Base-by-base conservation (phyloP, 768 basidiomycete species). In the Boletus sp. region DNA sequence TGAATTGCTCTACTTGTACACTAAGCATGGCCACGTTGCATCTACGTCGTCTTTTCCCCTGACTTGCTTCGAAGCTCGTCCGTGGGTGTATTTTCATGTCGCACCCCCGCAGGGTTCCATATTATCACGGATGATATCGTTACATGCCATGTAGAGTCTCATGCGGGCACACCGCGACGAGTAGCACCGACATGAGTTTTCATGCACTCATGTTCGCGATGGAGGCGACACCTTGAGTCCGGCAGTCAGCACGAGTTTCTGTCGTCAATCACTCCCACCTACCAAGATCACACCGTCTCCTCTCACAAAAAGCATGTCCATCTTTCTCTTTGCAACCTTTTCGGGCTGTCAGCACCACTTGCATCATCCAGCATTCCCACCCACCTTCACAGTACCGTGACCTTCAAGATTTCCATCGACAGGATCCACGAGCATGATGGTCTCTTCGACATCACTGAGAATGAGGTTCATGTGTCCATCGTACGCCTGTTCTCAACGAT, bases 401-500 rank as follows among this genome's bases (percentile, higher is more conserved):
- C 76, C 76, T 53, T 80, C 79, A 8, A 78, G 72, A 11, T 75
- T 82, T 40, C 80, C 81, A 34, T 95, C 93, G n/a, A 80, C 75
- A 2, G 80, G 74, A 60, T 98, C 94, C n/a, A 98, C 93, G 58
- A 97, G 79, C 83, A 95, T 90, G 58, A 98, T 93, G 3, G 89
- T 94, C 75, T 99, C 97, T 69, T 98, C 96, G 15, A 98, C 97
- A 67, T 98, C 92, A 64, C 92, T 94, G 63, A 99, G 79, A 58
- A 99, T 97, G 64, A 99, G 79, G 72, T 99, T 98, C 97, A 98
- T 98, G 72, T 98, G 97, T n/a, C 95, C 97, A 75, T 99, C 97
- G 66, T 98, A 98, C 21, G 97, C 97, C 97, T 99, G 65, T 61
- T 56, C 47, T 48, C 53, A 29, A 59, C 25, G 37, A 51, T 54